Percentiles rank a stretch among this genome's conserved stretches.
phyloP scores from a whole-genome alignment of 2,329 filamentous ascomycete species.

The Colletotrichum lindemuthianum region DNA sequence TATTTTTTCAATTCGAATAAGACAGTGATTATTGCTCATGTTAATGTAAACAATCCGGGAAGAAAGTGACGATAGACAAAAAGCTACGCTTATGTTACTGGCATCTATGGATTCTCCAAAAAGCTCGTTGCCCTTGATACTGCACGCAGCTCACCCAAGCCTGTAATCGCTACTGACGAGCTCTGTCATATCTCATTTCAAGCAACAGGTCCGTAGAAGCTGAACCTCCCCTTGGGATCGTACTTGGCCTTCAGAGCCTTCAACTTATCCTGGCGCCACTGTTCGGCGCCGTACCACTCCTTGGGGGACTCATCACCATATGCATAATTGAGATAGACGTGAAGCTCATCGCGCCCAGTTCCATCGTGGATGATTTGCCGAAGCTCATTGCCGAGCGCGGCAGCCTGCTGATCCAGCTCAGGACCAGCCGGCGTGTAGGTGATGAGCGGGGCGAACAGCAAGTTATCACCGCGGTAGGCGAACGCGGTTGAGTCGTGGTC shows the following conservation, averaged over 20 bases:
- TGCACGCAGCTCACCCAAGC: not conserved
- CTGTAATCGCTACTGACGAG: not conserved
- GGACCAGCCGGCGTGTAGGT: slow-evolving; percentile 46
- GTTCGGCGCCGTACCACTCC: slow-evolving; percentile 59
- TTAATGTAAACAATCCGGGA: no score
- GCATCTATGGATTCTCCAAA: no score
- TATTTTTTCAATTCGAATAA: no score
- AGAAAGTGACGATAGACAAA: no score
- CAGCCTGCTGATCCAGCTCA: slow-evolving; percentile 46
- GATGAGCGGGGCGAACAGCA: slow-evolving; percentile 52
- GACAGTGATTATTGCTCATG: no score
- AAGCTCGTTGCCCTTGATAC: not conserved
- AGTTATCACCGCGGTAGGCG: slow-evolving; percentile 55
- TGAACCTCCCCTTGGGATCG: slow-evolving; percentile 56
- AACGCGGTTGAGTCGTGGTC: slow-evolving; percentile 52
- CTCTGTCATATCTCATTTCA: not conserved
- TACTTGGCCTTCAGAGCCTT: slow-evolving; percentile 58
- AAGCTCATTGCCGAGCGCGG: slow-evolving; percentile 48
- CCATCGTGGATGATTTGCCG: slow-evolving; percentile 49
- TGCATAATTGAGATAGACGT: slow-evolving; percentile 63
- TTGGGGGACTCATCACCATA: slow-evolving; percentile 55
- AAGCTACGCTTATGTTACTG: no score
- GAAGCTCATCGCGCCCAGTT: slow-evolving; percentile 45
- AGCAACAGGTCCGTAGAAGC: slow-evolving; percentile 54
- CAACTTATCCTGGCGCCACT: slow-evolving; percentile 58